Conservation (phyloP, 257 asterid genomes). For the Phtheirospermum japonicum region DNA sequence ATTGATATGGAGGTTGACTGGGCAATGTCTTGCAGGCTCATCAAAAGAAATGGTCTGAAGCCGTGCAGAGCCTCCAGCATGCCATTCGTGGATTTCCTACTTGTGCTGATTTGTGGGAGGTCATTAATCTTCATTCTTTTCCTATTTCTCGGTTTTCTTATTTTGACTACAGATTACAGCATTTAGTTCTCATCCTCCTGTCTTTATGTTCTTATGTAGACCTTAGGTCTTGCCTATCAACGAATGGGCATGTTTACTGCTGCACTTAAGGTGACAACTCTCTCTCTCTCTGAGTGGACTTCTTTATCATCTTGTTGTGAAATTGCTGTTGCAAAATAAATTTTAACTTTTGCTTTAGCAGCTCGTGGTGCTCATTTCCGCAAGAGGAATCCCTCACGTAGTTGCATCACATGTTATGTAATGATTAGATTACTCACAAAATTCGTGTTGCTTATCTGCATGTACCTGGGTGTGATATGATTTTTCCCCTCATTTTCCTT, state of each 20-base stretch:
- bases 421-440: neutral
- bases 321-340: slow-evolving; percentile 13
- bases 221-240: slow-evolving; percentile 89
- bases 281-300: neutral
- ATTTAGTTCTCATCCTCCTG: slow-evolving; percentile 14
- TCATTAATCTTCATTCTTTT: slow-evolving; percentile 25
- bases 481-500: slow-evolving; percentile 4
- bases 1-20: slow-evolving; percentile 11
- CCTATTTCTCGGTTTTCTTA: slow-evolving; percentile 8
- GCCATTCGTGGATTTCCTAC: slow-evolving; percentile 92
- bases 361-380: neutral
- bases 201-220: slow-evolving; percentile 44
- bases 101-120: slow-evolving; percentile 97
- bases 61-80: slow-evolving; percentile 86
- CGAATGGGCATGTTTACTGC: slow-evolving; percentile 98
- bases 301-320: neutral
- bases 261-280: slow-evolving; percentile 72
- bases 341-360: slow-evolving; percentile 7
- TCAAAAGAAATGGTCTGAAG: slow-evolving; percentile 86
- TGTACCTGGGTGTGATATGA: slow-evolving; percentile 15
- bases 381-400: neutral
- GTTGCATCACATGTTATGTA: slow-evolving; percentile 10
- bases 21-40: slow-evolving; percentile 52
- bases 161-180: slow-evolving; percentile 10
- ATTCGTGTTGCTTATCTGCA: slow-evolving; percentile 20